Evolutionary conservation across 2,329 filamentous ascomycete genomes (phyloP).

Genomic region (Aspergillaceae sp.): DNA sequence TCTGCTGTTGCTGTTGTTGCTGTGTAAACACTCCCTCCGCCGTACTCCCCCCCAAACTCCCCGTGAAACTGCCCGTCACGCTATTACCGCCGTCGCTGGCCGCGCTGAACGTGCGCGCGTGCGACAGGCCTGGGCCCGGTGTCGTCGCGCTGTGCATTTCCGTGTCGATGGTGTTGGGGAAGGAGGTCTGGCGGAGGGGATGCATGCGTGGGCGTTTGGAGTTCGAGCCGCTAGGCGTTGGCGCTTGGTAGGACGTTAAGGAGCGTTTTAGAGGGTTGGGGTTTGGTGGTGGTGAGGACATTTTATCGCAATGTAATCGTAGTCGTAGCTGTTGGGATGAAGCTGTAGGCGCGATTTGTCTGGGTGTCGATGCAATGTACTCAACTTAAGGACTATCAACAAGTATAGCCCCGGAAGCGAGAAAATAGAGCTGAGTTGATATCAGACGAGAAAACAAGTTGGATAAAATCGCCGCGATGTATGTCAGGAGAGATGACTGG

Average conservation of each 20-base stretch:
- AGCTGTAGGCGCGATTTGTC: not conserved
- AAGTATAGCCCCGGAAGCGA: no score
- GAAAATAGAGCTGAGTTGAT: no score
- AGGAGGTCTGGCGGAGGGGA: slow-evolving; percentile 41
- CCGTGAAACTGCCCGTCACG: slow-evolving; percentile 36
- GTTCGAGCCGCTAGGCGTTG: slow-evolving; percentile 7
- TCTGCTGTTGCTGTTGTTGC: slow-evolving; percentile 1
- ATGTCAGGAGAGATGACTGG: slow-evolving; percentile 2
- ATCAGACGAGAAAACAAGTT: no score
- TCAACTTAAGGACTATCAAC: no score
- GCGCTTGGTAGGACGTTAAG: slow-evolving; percentile 30
- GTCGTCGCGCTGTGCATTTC: slow-evolving; percentile 15
- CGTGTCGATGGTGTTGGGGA: slow-evolving; percentile 27
- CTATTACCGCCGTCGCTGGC: slow-evolving; percentile 30
- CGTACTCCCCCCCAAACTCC: slow-evolving; percentile 28
- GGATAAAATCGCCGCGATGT: not conserved
- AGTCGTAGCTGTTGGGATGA: not conserved
- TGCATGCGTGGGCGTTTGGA: slow-evolving; percentile 32
- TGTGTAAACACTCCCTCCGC: slow-evolving; percentile 24
- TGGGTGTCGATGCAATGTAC: not conserved
- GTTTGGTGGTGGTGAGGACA: slow-evolving; percentile 31
- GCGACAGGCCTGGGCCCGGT: no score
- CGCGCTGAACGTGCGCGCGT: slow-evolving; percentile 13
- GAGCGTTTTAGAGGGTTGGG: slow-evolving; percentile 33
- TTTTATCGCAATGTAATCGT: slow-evolving; percentile 10